Percentiles rank a stretch among this genome's conserved stretches.
Conservation (phyloP, 2,329 filamentous ascomycete genomes). For the Ceratocystis alfenasii region DNA sequence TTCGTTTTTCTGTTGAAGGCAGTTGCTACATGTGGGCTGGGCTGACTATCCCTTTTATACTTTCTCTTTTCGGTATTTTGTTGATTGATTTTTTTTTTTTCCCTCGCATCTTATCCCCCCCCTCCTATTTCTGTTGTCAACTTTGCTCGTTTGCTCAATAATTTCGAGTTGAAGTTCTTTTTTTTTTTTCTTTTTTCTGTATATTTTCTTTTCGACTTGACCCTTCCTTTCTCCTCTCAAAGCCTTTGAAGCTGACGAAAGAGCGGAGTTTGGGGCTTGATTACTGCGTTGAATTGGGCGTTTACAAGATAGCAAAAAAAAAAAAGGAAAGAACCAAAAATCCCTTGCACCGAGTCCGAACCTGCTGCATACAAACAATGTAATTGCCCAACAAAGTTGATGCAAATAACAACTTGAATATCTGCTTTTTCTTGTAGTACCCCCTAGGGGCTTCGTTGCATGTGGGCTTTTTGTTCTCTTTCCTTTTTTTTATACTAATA, state of each 20-base stretch:
- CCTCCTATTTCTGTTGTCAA: background rate
- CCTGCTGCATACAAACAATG: background rate
- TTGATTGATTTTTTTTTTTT: background rate
- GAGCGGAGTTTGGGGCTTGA: no score
- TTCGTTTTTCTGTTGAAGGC: background rate
- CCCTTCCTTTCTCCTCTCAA: no score
- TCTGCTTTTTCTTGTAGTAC: background rate
- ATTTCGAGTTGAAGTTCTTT: background rate
- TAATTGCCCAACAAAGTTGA: background rate
- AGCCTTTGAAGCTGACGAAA: background rate
- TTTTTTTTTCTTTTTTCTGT: background rate
- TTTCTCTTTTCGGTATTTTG: background rate
- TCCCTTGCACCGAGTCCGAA: constrained; percentile 3
- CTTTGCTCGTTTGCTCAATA: background rate
- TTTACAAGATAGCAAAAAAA: background rate
- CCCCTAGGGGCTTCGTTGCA: background rate
- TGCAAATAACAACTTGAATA: background rate
- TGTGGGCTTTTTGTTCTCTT: background rate
- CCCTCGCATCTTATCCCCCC: background rate
- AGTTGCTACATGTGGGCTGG: background rate
- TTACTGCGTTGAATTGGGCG: background rate
- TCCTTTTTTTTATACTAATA: no score
- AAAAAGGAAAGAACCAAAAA: background rate
- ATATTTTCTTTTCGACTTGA: background rate
- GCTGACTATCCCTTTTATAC: background rate